Evolutionary conservation across 2,329 filamentous ascomycete species (phyloP), one percentile per base, ranked within the genome.

Genomic region (Chrysoporthe austroafricana): DNA sequence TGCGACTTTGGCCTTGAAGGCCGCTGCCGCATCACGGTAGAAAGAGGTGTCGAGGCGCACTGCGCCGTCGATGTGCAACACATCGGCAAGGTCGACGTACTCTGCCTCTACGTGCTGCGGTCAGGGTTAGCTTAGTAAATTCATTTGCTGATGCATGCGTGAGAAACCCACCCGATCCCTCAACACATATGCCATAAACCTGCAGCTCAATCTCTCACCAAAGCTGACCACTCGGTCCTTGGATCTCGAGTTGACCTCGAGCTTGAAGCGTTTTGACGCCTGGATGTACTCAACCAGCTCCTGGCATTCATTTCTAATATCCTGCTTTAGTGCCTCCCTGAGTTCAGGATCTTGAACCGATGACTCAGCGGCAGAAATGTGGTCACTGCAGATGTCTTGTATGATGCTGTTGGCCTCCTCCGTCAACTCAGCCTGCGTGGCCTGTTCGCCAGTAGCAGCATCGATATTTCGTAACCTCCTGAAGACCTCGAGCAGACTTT

Each of bases 131-230:
- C 68, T 16, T 67, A 69, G n/a, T 13, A 68, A 68, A 16, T 8
- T 3, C 18, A 26, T 48, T 21, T 9, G 11, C 9, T 42, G 26
- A 3, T 26, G 39, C 21, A 44, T 2, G 48, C 4, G 62, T 26
- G 6, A 18, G 56, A 50, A 3, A 16, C 69, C 6, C 75, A 88
- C 87, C 74, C 87, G 85, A 74, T 97, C 94, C 76, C 91, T 89
- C 71, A 99, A 80, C 69, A 98, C 80, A 6, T 91, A 89, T 32
- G 95, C 87, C 91, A 99, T 94, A 78, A 96, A 96, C 43, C 90
- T 87, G 79, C 95, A 98, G 80, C 93, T 96, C 72, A 99, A 83
- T 82, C 97, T 98, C 85, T 99, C 96, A 66, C 96, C 96, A 73
- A 96, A 94, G 77, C 94, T 96, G 70, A 98, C 90, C 70, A 99